Percentiles rank a stretch among this genome's conserved stretches.
Conservation (phyloP, 1,284 basidiomycete species). For the Ustilago nuda region DNA sequence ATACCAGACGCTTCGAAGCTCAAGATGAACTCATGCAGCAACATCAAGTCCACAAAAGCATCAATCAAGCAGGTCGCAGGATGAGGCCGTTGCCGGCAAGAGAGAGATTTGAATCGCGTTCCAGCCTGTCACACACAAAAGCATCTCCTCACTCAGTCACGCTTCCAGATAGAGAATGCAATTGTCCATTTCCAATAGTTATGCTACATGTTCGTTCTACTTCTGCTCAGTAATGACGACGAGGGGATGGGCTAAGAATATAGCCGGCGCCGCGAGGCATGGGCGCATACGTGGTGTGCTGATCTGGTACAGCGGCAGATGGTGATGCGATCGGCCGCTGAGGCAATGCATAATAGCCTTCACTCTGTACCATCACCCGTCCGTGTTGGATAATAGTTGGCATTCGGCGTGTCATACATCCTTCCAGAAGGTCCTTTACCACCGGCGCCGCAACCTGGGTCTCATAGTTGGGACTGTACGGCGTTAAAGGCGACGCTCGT, state of each 20-base stretch:
- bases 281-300: neutral
- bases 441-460: constrained; percentile 1
- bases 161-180: neutral
- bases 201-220: neutral
- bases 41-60: neutral
- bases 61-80: neutral
- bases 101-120: too few species aligned
- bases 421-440: constrained; percentile 22
- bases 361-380: constrained; percentile 22
- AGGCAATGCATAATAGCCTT: neutral
- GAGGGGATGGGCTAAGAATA: constrained; percentile 11
- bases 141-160: neutral
- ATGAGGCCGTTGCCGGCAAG: neutral
- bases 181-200: neutral
- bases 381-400: constrained; percentile 39
- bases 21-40: neutral
- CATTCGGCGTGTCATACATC: constrained; percentile 42
- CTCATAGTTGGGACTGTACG: constrained; percentile 38
- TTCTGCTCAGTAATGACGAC: constrained; percentile 2
- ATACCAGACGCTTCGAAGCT: neutral
- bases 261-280: constrained; percentile 7
- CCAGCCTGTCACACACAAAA: too few species aligned
- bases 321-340: constrained; percentile 1
- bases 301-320: neutral
- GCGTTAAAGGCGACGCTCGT: constrained; percentile 21